Base-by-base conservation (phyloP, 2,329 filamentous ascomycete species). In the Aspergillus jensenii region DNA sequence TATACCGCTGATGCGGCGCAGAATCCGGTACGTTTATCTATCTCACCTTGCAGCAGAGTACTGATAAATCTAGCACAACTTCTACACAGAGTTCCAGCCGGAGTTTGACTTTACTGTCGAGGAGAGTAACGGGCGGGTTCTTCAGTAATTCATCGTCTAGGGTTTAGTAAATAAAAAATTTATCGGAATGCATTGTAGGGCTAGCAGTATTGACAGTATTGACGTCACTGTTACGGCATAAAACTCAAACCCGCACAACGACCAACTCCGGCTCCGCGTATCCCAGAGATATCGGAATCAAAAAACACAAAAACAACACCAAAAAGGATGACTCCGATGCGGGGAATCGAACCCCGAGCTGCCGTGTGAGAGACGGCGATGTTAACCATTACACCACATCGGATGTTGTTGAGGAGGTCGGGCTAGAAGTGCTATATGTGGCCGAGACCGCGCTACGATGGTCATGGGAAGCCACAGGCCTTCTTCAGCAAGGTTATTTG, bases 61-160 rank as follows among this genome's bases (percentile, higher is more conserved):
- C 57, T 70, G 17, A 69, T 33, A 17, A 1, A 11, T n/a, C 9
- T 40, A 76, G 73, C 72, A 76, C 55, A 74, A 75, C 43, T 69
- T 75, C 21, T 76, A 74, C 46, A 74, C 69, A 3, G 73, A 76
- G 49, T 76, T 76, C 52, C 73, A 76, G 61, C 73, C 73, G 1
- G 73, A 76, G 37, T 76, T 67, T 59, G 73, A 76, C 21, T 58
- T 75, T 58, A 62, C 74, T 6, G 71, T 76, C 14, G 73, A 75
- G 59, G 73, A 76, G 58, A 73, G 62, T 15, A 74, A 72, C 41
- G 73, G 73, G 35, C 63, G 67, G 12, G 68, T 76, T 33, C 57
- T 75, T 21, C 58, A 59, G 59, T 66, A 27, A 35, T 55, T 9
- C 4, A 14, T 37, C 35, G 35, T 37, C 35, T 7, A 37, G 9